Conservation (phyloP, 2,329 filamentous ascomycete species). For the Apiospora aurea region DNA sequence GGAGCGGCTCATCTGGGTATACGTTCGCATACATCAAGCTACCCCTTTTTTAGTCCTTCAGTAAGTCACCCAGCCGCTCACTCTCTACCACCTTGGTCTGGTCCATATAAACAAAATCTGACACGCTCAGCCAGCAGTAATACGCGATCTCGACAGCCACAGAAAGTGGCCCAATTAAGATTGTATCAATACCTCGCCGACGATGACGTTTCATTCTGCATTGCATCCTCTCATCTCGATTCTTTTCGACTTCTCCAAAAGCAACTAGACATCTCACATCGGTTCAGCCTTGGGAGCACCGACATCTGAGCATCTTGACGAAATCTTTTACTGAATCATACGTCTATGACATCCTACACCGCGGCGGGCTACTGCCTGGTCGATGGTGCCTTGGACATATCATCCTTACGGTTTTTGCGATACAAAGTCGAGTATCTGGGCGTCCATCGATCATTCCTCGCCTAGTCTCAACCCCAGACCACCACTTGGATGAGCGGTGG, state of each 20-base stretch:
- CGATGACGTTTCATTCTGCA: slow-evolving; percentile 35
- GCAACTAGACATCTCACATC: slow-evolving; percentile 38
- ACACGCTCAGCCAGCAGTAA: slow-evolving; percentile 25
- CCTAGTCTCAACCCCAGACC: slow-evolving; percentile 3
- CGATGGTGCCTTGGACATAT: slow-evolving; percentile 65
- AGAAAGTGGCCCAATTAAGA: neutral
- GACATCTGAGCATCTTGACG: slow-evolving; percentile 57
- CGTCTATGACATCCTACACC: slow-evolving; percentile 65
- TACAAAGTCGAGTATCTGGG: slow-evolving; percentile 37
- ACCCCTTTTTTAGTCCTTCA: neutral
- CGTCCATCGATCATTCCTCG: slow-evolving; percentile 24
- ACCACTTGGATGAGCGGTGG: slow-evolving; percentile 28
- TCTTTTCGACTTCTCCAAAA: slow-evolving; percentile 34
- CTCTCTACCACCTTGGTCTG: neutral
- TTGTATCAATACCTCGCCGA: slow-evolving; percentile 12
- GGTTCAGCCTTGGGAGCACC: slow-evolving; percentile 46
- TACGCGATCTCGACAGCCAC: slow-evolving; percentile 27
- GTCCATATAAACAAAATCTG: neutral
- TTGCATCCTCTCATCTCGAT: slow-evolving; percentile 31
- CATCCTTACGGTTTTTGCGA: slow-evolving; percentile 68
- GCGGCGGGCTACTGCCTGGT: slow-evolving; percentile 54
- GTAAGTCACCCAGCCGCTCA: neutral
- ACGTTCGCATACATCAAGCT: neutral
- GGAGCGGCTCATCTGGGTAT: slow-evolving; percentile 18
- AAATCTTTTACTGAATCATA: slow-evolving; percentile 61